These are phyloP conservation scores for Litchi chinensis DNA, from an alignment of 345 rosid species.

Conservation along the genomic window DNA sequence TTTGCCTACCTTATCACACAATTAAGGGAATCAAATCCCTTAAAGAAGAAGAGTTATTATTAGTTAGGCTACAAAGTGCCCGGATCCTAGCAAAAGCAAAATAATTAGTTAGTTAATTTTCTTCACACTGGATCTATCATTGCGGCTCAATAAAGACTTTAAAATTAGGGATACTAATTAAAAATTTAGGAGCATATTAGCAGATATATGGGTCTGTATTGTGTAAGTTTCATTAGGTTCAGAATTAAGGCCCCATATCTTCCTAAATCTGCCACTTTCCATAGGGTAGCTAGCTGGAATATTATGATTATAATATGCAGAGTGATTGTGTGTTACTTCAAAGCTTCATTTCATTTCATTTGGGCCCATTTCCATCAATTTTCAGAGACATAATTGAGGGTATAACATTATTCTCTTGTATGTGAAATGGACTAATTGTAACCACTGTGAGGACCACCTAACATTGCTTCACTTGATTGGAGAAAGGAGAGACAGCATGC, in stretches of 20 bases:
- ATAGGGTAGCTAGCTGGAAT: not conserved
- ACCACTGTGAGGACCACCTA: not conserved
- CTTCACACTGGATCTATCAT: not conserved
- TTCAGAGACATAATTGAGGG: not conserved
- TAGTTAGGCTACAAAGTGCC: conserved; percentile 19
- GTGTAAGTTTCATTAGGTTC: not conserved
- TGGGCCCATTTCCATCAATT: not conserved
- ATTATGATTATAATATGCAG: not conserved
- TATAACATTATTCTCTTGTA: not conserved
- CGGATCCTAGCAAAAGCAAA: not conserved
- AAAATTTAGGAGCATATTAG: not conserved
- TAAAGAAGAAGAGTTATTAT: conserved; percentile 1
- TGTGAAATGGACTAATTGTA: not conserved
- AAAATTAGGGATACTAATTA: too few species aligned
- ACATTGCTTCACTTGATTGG: not conserved
- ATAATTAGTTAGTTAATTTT: not conserved
- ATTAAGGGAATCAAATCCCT: not conserved
- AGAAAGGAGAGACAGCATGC: not conserved
- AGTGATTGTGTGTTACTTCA: not conserved
- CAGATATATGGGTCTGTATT: too few species aligned
- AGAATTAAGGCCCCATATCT: not conserved
- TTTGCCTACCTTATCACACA: not conserved
- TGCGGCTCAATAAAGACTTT: too few species aligned
- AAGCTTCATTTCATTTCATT: not conserved
- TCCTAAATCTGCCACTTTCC: too few species aligned